Evolutionary conservation across 192 early-diverging fungal species (phyloP).

Genomic region (Coemansia sp.): DNA sequence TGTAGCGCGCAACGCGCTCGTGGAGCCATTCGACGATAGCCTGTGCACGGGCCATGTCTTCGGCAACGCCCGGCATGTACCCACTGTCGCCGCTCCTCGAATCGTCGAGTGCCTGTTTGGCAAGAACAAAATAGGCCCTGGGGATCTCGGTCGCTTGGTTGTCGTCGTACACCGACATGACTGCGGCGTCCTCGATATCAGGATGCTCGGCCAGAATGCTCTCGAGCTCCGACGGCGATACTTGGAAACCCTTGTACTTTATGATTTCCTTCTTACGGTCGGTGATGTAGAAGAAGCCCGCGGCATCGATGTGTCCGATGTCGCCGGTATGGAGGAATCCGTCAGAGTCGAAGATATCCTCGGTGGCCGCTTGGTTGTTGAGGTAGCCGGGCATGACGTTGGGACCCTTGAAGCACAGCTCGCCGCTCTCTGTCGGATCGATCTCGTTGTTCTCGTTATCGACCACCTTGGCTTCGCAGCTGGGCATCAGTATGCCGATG

Average conservation of each 20-base stretch:
- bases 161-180: constrained; percentile 68
- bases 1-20: constrained; percentile 70
- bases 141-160: constrained; percentile 77
- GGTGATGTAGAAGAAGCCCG: constrained; percentile 66
- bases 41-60: constrained; percentile 49
- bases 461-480: constrained; percentile 73
- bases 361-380: constrained; percentile 75
- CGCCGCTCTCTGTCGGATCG: constrained; percentile 74
- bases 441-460: constrained; percentile 69
- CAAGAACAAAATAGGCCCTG: constrained; percentile 72
- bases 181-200: constrained; percentile 67
- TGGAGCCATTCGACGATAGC: constrained; percentile 62
- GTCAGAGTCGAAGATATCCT: constrained; percentile 69
- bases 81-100: not conserved
- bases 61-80: constrained; percentile 19
- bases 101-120: constrained; percentile 36
- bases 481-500: constrained; percentile 73
- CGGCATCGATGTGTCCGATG: constrained; percentile 66
- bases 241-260: constrained; percentile 82
- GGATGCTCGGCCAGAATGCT: constrained; percentile 71
- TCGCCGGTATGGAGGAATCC: constrained; percentile 88
- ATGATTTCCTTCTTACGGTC: constrained; percentile 90
- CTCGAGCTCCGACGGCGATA: constrained; percentile 89
- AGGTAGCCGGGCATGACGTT: constrained; percentile 89
- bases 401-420: constrained; percentile 86